Evolutionary conservation across 768 basidiomycete species (phyloP).

Genomic region (Exidia glandulosa): DNA sequence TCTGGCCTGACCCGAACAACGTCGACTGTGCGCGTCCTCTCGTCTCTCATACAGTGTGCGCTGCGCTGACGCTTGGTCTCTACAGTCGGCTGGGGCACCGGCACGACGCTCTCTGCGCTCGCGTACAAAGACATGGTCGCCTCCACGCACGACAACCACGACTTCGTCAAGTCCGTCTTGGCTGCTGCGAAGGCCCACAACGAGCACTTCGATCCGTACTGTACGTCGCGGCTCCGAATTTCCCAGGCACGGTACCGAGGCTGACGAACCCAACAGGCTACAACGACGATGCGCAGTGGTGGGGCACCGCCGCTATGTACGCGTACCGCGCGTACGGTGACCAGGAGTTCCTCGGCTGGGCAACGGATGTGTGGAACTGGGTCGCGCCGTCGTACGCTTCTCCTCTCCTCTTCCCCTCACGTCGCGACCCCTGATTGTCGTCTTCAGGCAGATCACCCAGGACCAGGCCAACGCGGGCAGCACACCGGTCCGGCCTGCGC

Average conservation of each 20-base stretch:
- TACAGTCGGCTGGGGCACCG: not conserved
- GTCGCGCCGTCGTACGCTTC: conserved; percentile 33
- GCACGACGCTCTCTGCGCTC: not conserved
- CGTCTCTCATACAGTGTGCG: not conserved
- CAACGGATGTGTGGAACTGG: conserved; percentile 38
- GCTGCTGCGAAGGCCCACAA: not conserved
- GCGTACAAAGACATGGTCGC: not conserved
- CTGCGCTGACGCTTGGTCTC: not conserved
- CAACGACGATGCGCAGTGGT: conserved; percentile 24
- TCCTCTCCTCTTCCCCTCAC: not conserved
- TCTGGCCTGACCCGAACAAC: not conserved
- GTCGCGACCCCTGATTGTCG: not conserved
- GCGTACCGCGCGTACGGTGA: conserved; percentile 38
- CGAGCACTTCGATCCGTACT: not conserved
- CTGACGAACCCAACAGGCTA: not conserved
- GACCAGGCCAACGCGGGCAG: conserved; percentile 26
- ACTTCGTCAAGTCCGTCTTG: not conserved
- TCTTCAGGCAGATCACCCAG: conserved; percentile 30
- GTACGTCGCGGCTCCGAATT: not conserved
- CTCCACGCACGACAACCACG: not conserved
- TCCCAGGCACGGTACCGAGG: not conserved
- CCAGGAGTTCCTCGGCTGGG: conserved; percentile 29
- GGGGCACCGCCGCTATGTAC: conserved; percentile 41
- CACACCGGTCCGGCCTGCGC: conserved; percentile 31
- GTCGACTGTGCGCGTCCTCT: not conserved